Percentiles rank a stretch among this genome's conserved stretches.
These are phyloP conservation scores for Zygosaccharomyces sapae DNA, from an alignment of 1,139 yeast species.

Conservation along the genomic window DNA sequence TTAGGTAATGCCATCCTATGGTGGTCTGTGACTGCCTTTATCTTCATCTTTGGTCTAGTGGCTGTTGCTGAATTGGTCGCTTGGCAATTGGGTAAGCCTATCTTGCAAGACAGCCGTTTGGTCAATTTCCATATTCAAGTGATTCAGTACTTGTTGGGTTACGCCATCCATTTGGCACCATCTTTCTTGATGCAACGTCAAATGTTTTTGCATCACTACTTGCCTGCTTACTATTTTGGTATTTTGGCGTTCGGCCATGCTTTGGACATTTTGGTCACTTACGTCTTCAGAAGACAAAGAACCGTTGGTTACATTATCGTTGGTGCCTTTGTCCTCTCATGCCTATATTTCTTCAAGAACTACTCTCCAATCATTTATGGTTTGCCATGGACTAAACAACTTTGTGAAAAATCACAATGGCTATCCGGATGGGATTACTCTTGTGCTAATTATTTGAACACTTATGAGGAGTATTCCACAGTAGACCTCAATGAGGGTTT, in stretches of 20 bases:
- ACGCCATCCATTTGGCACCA: slow-evolving; percentile 81
- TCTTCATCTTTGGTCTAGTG: slow-evolving; percentile 53
- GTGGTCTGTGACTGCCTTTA: slow-evolving; percentile 72
- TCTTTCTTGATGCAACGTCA: slow-evolving; percentile 93
- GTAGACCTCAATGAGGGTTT: slow-evolving; percentile 7
- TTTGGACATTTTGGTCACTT: slow-evolving; percentile 62
- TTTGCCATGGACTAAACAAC: slow-evolving; percentile 65
- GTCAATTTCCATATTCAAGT: slow-evolving; percentile 70
- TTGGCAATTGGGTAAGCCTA: slow-evolving; percentile 66
- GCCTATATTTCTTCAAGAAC: slow-evolving; percentile 54
- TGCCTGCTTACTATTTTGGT: slow-evolving; percentile 88
- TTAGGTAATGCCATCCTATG: slow-evolving; percentile 88
- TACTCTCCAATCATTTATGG: slow-evolving; percentile 80
- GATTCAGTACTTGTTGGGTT: slow-evolving; percentile 70
- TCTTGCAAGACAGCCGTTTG: slow-evolving; percentile 52
- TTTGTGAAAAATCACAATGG: slow-evolving; percentile 61
- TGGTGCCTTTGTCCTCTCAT: slow-evolving; percentile 46
- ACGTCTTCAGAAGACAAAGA: slow-evolving; percentile 41
- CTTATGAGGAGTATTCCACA: slow-evolving; percentile 28
- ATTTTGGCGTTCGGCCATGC: slow-evolving; percentile 78
- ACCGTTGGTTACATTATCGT: slow-evolving; percentile 45
- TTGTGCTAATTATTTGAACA: slow-evolving; percentile 48
- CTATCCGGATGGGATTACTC: slow-evolving; percentile 79
- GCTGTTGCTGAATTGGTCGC: slow-evolving; percentile 53
- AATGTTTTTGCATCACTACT: slow-evolving; percentile 85